Conservation (phyloP, 805 yeast species). For the Ascoidea rubescens region DNA sequence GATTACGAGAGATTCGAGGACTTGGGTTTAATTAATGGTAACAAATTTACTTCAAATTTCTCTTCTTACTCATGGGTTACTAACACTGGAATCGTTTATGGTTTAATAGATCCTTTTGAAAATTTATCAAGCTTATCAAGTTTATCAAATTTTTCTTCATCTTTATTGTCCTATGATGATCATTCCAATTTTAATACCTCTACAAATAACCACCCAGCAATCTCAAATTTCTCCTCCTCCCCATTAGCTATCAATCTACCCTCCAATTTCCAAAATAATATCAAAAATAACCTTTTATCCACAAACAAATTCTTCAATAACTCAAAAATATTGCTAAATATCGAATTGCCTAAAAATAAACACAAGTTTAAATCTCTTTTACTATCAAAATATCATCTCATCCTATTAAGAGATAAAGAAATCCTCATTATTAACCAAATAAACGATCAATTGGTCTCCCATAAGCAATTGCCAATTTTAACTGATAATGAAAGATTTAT, state of each 20-base stretch:
- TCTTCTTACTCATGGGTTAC: constrained; percentile 32
- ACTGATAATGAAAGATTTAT: constrained; percentile 22
- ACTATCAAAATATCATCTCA: constrained; percentile 40
- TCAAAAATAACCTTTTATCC: neutral
- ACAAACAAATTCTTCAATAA: constrained; percentile 16
- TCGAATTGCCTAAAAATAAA: constrained; percentile 23
- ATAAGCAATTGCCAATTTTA: constrained; percentile 23
- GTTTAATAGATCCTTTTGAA: neutral
- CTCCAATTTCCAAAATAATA: neutral
- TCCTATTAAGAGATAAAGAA: constrained; percentile 30
- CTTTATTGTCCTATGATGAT: too few relatives aligned
- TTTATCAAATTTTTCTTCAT: too few relatives aligned
- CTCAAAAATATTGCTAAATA: constrained; percentile 24
- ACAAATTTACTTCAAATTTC: constrained; percentile 17
- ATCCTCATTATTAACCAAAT: constrained; percentile 35
- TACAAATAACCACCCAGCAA: too few relatives aligned
- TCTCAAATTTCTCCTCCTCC: too few relatives aligned
- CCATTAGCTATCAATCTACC: too few relatives aligned
- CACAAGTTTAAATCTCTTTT: constrained; percentile 25
- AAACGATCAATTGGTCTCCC: constrained; percentile 30
- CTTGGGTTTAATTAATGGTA: constrained; percentile 18
- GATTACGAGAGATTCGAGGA: constrained; percentile 25
- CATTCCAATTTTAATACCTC: too few relatives aligned
- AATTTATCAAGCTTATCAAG: too few relatives aligned
- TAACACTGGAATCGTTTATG: constrained; percentile 27